Base-by-base conservation (phyloP, 73 alveolate species). In the Paramecium bursaria region DNA sequence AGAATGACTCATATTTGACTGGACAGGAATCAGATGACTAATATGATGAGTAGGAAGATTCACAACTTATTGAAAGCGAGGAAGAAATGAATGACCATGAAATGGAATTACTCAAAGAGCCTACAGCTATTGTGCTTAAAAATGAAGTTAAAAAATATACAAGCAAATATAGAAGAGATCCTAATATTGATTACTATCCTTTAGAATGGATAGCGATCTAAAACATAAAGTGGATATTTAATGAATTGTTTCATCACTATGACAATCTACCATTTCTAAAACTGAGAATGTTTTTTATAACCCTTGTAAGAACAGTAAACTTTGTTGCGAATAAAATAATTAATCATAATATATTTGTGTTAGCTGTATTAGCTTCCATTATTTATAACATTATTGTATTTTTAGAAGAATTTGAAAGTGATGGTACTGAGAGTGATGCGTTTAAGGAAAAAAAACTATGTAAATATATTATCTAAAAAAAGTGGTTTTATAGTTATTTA, bases 401-500 rank as follows among this genome's bases (percentile, higher is more conserved):
- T 67, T 42, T 67, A 30, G 76, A 57, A 11, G 76, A 57, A 3
- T n/a, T 9, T 17, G 9, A 31, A 39, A 27, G 14, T 35, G 17
- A 67, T 39, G 27, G 10, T 35, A 47, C 29, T 2, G 11, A 33
- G 35, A 27, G 27, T 31, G 82, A 67, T 67, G n/a, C n/a, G n/a
- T 42, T 67, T 15, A 67, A 15, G 13, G 4, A 1, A 19, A 67
- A 42, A 17, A 67, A 67, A 57, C 19, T 39, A 42, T 25, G 82
- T 67, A 67, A 39, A 42, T 4, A 4, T 39, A 26, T 21, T 35
- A 21, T 1, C 22, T 15, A 25, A 33, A 31, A 19, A 3, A 39
- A 67, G 82, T 67, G 26, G 33, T 67, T 15, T 46, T 67, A 14
- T 39, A 39, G 14, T 42, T 67, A 67, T 67, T 67, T 10, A 67